These are phyloP conservation scores for Phyllosticta citribraziliensis DNA, from an alignment of 2,329 filamentous ascomycete species.

Conservation along the genomic window DNA sequence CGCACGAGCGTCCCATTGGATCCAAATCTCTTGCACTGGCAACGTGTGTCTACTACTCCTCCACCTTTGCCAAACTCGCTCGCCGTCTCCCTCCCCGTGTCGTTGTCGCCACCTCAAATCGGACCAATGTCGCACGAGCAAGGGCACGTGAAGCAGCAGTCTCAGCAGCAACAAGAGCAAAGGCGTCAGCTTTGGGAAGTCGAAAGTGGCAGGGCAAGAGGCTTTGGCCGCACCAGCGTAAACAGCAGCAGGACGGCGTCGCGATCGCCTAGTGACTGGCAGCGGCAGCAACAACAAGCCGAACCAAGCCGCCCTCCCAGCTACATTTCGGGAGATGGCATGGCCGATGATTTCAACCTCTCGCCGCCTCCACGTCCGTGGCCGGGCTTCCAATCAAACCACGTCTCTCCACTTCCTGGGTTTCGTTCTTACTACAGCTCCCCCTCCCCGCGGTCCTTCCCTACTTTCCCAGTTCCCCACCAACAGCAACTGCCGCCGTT, in stretches of 20 bases:
- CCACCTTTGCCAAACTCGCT: constrained; percentile 6
- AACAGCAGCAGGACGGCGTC: background rate
- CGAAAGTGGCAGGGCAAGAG: background rate
- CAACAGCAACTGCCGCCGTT: background rate
- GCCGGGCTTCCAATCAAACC: background rate
- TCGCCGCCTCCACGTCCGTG: constrained; percentile 18
- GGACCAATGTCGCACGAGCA: background rate
- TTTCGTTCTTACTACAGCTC: background rate
- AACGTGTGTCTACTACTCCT: constrained; percentile 40
- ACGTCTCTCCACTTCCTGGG: background rate
- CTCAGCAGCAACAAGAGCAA: constrained; percentile 3
- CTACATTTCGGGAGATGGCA: constrained; percentile 66
- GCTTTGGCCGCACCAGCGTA: background rate
- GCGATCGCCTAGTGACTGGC: background rate
- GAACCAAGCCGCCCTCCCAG: constrained; percentile 53
- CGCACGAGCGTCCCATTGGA: constrained; percentile 73
- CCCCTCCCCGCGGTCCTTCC: background rate
- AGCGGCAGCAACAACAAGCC: background rate
- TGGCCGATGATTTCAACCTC: constrained; percentile 61
- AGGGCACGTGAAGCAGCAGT: background rate
- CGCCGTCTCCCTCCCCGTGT: constrained; percentile 2
- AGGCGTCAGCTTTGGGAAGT: constrained; percentile 8
- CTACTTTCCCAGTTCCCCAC: background rate
- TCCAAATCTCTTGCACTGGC: constrained; percentile 73
- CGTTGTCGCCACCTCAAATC: background rate